Conservation (phyloP, 164 flowering plant species). For the Cinnamomum micranthum region DNA sequence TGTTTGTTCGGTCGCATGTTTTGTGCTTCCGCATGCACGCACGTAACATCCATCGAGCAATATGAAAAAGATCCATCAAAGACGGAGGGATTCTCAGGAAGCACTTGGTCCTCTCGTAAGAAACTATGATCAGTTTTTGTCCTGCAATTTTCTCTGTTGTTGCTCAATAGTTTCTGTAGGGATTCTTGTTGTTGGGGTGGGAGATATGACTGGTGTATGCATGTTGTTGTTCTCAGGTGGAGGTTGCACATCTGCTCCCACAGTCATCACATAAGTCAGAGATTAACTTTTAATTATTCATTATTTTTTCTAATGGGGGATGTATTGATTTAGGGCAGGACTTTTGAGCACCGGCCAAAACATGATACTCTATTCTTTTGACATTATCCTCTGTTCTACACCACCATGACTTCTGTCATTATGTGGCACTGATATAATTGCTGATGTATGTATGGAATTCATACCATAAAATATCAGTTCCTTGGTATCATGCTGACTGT, state of each 20-base stretch:
- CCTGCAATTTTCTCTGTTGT: not conserved
- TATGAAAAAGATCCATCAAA: conserved; percentile 89
- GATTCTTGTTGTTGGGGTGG: not conserved
- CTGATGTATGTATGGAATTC: too few relatives aligned
- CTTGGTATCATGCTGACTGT: too few relatives aligned
- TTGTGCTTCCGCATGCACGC: too few relatives aligned
- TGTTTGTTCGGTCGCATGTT: too few relatives aligned
- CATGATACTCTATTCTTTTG: not conserved
- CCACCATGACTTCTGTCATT: not conserved
- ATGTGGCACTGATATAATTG: too few relatives aligned
- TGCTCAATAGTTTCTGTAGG: not conserved
- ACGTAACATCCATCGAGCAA: conserved; percentile 49
- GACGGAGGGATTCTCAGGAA: conserved; percentile 81
- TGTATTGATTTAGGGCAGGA: not conserved
- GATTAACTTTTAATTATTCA: too few relatives aligned
- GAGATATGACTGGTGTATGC: not conserved
- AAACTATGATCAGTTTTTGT: not conserved
- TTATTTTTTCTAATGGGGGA: too few relatives aligned
- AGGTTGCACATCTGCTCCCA: conserved; percentile 89
- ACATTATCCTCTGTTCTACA: not conserved
- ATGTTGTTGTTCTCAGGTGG: conserved; percentile 48
- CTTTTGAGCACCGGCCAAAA: not conserved
- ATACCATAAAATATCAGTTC: too few relatives aligned
- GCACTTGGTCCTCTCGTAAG: conserved; percentile 93
- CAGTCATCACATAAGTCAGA: conserved; percentile 73